Evolutionary conservation across 768 basidiomycete genomes (phyloP), one percentile per base, ranked within the genome.

Genomic region (Boletus tylopilopsis): DNA sequence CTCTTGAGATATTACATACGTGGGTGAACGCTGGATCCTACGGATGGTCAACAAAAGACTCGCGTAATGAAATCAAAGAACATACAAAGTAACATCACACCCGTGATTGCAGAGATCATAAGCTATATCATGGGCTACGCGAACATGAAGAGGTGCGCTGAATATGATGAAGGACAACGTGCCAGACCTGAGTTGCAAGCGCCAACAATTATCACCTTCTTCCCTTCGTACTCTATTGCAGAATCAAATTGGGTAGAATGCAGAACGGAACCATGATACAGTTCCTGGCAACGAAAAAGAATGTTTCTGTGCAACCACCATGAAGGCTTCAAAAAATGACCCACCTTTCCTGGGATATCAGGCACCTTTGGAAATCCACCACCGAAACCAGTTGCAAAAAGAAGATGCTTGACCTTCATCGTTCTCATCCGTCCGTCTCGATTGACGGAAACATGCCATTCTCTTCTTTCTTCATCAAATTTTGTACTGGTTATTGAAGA

Each of bases 181-280:
- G 21, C 34, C 44, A 22, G 42, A 78, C 78, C 79, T 34, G 84
- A 84, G 39, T 77, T 84, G 41, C 79, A 76, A 13, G 84, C 76
- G 5, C 85, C 84, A 8, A 88, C 69, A 7, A 87, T 72, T 5
- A 86, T 71, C 4, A 76, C 83, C 56, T 80, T 84, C 71, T 85
- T 86, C 10, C 82, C 82, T 11, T 56, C 49, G 57, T 77, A 75
- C 7, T 75, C 77, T 2, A 59, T 45, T 0, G 76, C 78, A 13
- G 68, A 68, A 15, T 68, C 76, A 60, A 78, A 78, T 21, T 72
- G 54, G 2, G 71, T 67, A 0, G 84, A 85, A 59, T 88, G 85
- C 5, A 78, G 45, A 7, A 79, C 55, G 18, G 70, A 56, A 9
- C 85, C 82, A 53, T 70, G 73, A 64, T 80, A 85, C 7, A 60